Evolutionary conservation across 192 early-diverging fungal species (phyloP), one percentile per base, ranked within the genome.

Genomic region (Linnemannia zychae): DNA sequence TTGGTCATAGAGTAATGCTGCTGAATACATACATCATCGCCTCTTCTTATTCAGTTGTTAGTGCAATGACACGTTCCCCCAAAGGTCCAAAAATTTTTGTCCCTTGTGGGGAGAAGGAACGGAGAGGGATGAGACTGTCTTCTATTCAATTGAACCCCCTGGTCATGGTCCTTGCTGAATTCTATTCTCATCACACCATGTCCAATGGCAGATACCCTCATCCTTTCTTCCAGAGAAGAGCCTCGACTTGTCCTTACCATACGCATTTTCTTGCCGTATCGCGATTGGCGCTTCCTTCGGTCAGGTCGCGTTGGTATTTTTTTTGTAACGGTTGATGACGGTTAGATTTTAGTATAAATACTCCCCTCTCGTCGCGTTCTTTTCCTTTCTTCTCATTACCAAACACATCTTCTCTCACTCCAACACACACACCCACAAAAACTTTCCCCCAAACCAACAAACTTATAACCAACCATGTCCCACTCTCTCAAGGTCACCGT

Each of bases 401-500:
- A 47, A 73, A 5, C 17, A 31, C 31, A 20, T 37, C 67, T 38
- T 36, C 38, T 46, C 72, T 72, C 71, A 4, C 65, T 37, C 68
- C 24, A 22, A 47, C 33, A 13, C 40, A 44, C 40, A 44, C 40
- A 65, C 37, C 33, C 63, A n/a, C 38, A 57, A 74, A 49, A 67
- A 44, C 40, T 44, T 44, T 44, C 40, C n/a, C n/a, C n/a, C n/a
- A n/a, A n/a, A n/a, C n/a, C n/a, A n/a, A n/a, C 65, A 57, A 47
- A 31, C 52, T 70, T 37, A 50, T 66, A 81, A 76, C 57, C 80
- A 81, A 81, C 31, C 80, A 81, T 81, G 80, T 16, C 73, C 31
- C 72, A 75, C 53, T 67, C 80, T 48, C 79, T 89, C 40, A 67
- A 76, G 40, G 67, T 89, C 65, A 68, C 48, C 38, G 83, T 74